These are phyloP conservation scores for Rhizopus microsporus DNA, from an alignment of 371 early-diverging fungal genomes.

Conservation along the genomic window DNA sequence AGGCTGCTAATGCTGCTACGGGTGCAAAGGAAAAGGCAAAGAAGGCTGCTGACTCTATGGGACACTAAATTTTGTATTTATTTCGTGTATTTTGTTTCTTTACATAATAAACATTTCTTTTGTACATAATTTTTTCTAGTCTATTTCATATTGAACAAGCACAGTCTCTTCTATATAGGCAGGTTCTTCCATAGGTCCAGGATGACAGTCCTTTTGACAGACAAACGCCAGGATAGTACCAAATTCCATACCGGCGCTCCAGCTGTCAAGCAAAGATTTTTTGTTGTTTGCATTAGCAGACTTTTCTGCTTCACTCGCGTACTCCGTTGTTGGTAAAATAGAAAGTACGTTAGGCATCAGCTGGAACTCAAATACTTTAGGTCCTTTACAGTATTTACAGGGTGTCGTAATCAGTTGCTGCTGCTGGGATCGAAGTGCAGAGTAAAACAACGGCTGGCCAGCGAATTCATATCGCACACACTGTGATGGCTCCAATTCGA, in stretches of 20 bases:
- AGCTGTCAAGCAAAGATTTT: slow-evolving; percentile 43
- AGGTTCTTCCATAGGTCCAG: slow-evolving; percentile 32
- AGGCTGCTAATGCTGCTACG: slow-evolving; percentile 11
- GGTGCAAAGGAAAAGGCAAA: slow-evolving; percentile 9
- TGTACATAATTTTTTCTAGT: slow-evolving; percentile 25
- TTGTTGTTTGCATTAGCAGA: slow-evolving; percentile 24
- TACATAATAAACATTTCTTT: slow-evolving; percentile 7
- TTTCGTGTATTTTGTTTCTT: not conserved
- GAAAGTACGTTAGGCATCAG: slow-evolving; percentile 88
- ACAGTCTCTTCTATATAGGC: slow-evolving; percentile 66
- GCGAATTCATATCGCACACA: slow-evolving; percentile 80
- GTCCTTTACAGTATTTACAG: slow-evolving; percentile 72
- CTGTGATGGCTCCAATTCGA: slow-evolving; percentile 79
- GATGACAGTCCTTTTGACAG: slow-evolving; percentile 82
- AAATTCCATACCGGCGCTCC: slow-evolving; percentile 89
- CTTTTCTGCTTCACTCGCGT: slow-evolving; percentile 31
- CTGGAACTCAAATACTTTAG: slow-evolving; percentile 90
- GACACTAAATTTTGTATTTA: not conserved
- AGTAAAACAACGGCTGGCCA: slow-evolving; percentile 72
- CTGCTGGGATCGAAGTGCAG: slow-evolving; percentile 30
- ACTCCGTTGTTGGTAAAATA: slow-evolving; percentile 57
- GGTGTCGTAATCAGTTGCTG: slow-evolving; percentile 39
- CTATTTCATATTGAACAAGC: slow-evolving; percentile 70
- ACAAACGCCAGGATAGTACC: slow-evolving; percentile 86
- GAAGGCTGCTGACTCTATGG: not conserved